Evolutionary conservation across 1,139 yeast genomes (phyloP), one percentile per base, ranked within the genome.

Genomic region (Meyerozyma guilliermondii): DNA sequence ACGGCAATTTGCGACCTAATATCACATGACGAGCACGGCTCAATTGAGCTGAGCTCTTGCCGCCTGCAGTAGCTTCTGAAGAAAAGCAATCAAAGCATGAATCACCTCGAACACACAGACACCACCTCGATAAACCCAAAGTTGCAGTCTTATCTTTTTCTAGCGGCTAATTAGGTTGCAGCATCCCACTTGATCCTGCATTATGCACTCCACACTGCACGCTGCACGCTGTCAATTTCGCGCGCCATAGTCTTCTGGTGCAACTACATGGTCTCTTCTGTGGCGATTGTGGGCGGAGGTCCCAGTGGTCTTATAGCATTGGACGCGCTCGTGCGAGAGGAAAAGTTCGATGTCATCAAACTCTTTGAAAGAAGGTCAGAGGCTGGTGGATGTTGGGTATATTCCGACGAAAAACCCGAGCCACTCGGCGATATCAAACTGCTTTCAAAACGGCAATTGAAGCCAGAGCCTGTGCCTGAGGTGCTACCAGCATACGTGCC

Each of bases 261-360:
- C 13, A n/a, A 10, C 18, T n/a, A 29, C 10, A 29, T 29, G 33
- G 33, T 33, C 24, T 51, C 59, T 40, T 56, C 65, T 2, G 55
- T 74, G 10, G 80, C 78, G 8, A 63, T 76, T 30, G 71, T 76
- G 16, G 80, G 81, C 1, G 80, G 76, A 17, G 81, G 81, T 1
- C 79, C 80, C 4, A 68, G 76, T 1, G 80, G 80, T 4, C 74
- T 76, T 10, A 62, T 74, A 28, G 59, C 67, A 0, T 56, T 74
- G 11, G 77, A 74, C 43, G 49, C 66, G 4, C 50, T 75, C 7
- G 48, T 68, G 2, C 58, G 65, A 38, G 74, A 73, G 40, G 35
- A 28, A 14, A 37, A 22, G 10, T 68, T 68, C 45, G 58, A 55
- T 7, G 53, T 55, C 34, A 56, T 70, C 38, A 55, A 55, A 1